Evolutionary conservation across 371 early-diverging fungal genomes (phyloP).

Genomic region (Dichotomocladium elegans): DNA sequence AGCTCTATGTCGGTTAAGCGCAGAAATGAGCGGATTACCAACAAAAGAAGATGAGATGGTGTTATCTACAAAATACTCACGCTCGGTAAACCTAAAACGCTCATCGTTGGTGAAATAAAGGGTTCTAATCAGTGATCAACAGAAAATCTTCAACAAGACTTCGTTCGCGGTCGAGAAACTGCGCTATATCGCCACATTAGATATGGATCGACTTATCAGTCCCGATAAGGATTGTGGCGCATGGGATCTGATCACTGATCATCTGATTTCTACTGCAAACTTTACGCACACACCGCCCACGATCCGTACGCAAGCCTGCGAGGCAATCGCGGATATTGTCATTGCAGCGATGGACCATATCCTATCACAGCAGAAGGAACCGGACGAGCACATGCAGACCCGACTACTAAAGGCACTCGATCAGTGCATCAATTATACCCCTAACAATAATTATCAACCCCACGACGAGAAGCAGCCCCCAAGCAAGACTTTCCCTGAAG

Average conservation of each 20-base stretch:
- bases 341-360: slow-evolving; percentile 66
- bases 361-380: slow-evolving; percentile 49
- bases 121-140: neutral
- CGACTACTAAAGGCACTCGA: slow-evolving; percentile 40
- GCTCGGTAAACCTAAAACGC: slow-evolving; percentile 25
- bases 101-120: neutral
- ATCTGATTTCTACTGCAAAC: slow-evolving; percentile 82
- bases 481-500: slow-evolving; percentile 52
- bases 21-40: slow-evolving; percentile 53
- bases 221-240: slow-evolving; percentile 37
- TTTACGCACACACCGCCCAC: slow-evolving; percentile 46
- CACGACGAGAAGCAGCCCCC: slow-evolving; percentile 9
- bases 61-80: slow-evolving; percentile 24
- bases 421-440: slow-evolving; percentile 37
- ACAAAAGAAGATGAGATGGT: slow-evolving; percentile 30
- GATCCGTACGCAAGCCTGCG: slow-evolving; percentile 82
- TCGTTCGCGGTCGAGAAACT: slow-evolving; percentile 86
- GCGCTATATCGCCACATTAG: slow-evolving; percentile 65
- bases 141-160: slow-evolving; percentile 67
- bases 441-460: too few species aligned
- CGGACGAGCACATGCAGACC: slow-evolving; percentile 54
- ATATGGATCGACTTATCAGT: slow-evolving; percentile 66
- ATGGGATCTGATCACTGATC: slow-evolving; percentile 73
- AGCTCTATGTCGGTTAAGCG: slow-evolving; percentile 69
- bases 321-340: slow-evolving; percentile 76